phyloP scores from a whole-genome alignment of 495 filamentous ascomycete species.

The Melanomma pulvis-pyrius region DNA sequence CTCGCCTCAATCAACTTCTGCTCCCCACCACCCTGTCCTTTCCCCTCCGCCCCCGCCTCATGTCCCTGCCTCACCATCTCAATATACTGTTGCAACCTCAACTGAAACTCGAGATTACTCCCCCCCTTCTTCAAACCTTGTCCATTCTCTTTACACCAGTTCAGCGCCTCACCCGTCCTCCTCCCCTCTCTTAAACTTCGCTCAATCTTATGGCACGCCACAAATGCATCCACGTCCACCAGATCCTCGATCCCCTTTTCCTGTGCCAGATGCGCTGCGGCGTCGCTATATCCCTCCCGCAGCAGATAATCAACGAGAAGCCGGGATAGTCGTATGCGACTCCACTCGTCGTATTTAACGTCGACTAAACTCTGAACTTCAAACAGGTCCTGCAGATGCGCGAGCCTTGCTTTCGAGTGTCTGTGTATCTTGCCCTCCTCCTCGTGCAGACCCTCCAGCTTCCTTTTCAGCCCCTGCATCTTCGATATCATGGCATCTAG shows the following conservation, averaged over 20 bases:
- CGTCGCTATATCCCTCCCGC: slow-evolving; percentile 77
- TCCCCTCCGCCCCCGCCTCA: slow-evolving; percentile 5
- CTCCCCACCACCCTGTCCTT: slow-evolving; percentile 16
- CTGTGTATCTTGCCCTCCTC: slow-evolving; percentile 75
- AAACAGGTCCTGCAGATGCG: slow-evolving; percentile 78
- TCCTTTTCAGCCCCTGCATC: slow-evolving; percentile 84
- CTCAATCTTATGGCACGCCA: slow-evolving; percentile 75
- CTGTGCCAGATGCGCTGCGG: slow-evolving; percentile 70
- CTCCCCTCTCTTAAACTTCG: slow-evolving; percentile 69
- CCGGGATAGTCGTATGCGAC: slow-evolving; percentile 74
- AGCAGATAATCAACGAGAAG: slow-evolving; percentile 89
- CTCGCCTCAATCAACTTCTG: slow-evolving; percentile 73
- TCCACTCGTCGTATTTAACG: slow-evolving; percentile 93
- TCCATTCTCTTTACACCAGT: slow-evolving; percentile 92
- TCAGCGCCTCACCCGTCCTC: slow-evolving; percentile 69
- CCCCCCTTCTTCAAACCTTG: slow-evolving; percentile 80
- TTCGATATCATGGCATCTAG: slow-evolving; percentile 84
- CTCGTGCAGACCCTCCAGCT: slow-evolving; percentile 73
- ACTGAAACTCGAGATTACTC: slow-evolving; percentile 89
- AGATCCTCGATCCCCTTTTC: slow-evolving; percentile 75
- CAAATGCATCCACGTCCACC: slow-evolving; percentile 88
- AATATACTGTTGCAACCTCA: slow-evolving; percentile 94
- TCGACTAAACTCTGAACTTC: slow-evolving; percentile 80
- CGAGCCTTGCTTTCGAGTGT: slow-evolving; percentile 73
- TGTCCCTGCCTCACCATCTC: slow-evolving; percentile 69